Evolutionary conservation across 1,284 basidiomycete species (phyloP).

Genomic region (Dichomitus squalens): DNA sequence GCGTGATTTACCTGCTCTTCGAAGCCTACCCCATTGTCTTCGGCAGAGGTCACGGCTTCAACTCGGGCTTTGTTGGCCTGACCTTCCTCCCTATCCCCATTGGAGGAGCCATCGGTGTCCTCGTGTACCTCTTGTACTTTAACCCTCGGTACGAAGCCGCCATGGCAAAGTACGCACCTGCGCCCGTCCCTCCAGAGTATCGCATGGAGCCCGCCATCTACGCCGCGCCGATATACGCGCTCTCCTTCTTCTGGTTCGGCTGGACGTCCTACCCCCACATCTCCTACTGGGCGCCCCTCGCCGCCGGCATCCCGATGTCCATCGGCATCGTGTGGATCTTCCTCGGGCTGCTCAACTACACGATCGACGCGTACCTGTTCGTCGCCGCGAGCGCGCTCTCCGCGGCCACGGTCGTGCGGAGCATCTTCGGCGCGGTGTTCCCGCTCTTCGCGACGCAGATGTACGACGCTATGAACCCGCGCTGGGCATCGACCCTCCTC

Average conservation of each 20-base stretch:
- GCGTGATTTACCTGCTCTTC: slow-evolving; percentile 45
- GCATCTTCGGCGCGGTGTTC: slow-evolving; percentile 40
- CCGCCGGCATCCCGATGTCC: slow-evolving; percentile 33
- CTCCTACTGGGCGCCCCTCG: slow-evolving; percentile 37
- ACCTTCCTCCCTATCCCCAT: slow-evolving; percentile 50
- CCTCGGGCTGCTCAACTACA: slow-evolving; percentile 40
- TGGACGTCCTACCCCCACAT: slow-evolving; percentile 43
- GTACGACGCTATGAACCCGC: slow-evolving; percentile 37
- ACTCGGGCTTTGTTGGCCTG: slow-evolving; percentile 42
- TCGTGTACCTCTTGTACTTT: slow-evolving; percentile 32
- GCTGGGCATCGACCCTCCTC: slow-evolving; percentile 39
- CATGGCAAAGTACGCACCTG: slow-evolving; percentile 37
- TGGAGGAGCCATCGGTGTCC: slow-evolving; percentile 33
- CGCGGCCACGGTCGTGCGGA: slow-evolving; percentile 39
- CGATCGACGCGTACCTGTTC: slow-evolving; percentile 42
- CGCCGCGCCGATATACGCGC: slow-evolving; percentile 43
- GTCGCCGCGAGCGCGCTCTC: slow-evolving; percentile 43
- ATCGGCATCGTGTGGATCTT: slow-evolving; percentile 35
- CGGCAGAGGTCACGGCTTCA: slow-evolving; percentile 38
- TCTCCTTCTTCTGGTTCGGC: slow-evolving; percentile 49
- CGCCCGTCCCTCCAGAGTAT: slow-evolving; percentile 47
- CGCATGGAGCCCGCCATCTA: slow-evolving; percentile 45
- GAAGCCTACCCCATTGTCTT: slow-evolving; percentile 40
- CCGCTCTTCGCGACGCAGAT: slow-evolving; percentile 42
- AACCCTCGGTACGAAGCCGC: slow-evolving; percentile 35